Conservation (phyloP, 2,329 filamentous ascomycete species). For the Monosporascus sp. region DNA sequence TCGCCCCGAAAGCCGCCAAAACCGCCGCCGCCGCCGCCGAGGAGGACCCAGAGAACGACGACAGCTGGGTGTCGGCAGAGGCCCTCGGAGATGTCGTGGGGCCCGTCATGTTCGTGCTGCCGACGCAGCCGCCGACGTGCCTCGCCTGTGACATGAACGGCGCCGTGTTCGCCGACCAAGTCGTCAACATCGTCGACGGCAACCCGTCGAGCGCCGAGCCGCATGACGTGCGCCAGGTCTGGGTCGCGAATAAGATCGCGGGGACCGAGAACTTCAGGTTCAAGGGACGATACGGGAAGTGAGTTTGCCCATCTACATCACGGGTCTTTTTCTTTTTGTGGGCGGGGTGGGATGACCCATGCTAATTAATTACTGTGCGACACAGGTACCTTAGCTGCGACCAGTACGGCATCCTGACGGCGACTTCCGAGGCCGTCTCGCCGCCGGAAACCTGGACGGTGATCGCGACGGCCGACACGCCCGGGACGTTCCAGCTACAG, state of each 20-base stretch:
- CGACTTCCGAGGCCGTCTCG: constrained; percentile 74
- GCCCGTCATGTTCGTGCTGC: constrained; percentile 76
- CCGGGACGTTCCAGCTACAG: constrained; percentile 69
- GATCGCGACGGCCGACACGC: constrained; percentile 58
- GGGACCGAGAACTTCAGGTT: constrained; percentile 80
- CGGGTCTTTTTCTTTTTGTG: background rate
- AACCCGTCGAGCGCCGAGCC: constrained; percentile 84
- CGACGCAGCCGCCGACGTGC: constrained; percentile 66
- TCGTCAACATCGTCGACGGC: constrained; percentile 85
- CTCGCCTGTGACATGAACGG: constrained; percentile 83
- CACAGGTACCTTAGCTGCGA: constrained; percentile 78
- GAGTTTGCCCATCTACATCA: constrained; percentile 19
- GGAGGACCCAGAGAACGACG: constrained; percentile 54
- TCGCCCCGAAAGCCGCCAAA: no score
- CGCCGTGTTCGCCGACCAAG: constrained; percentile 71
- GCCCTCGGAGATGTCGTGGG: constrained; percentile 67
- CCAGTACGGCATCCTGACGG: constrained; percentile 71
- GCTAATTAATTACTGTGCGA: background rate
- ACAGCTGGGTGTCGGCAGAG: constrained; percentile 89
- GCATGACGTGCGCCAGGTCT: constrained; percentile 93
- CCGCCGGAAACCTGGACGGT: constrained; percentile 75
- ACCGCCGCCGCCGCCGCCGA: constrained; percentile 23
- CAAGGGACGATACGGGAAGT: constrained; percentile 87
- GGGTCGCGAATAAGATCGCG: constrained; percentile 78
- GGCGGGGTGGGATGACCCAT: no score